Base-by-base conservation (phyloP, 78 protist species). In the Dictyostelium brefeldianum region DNA sequence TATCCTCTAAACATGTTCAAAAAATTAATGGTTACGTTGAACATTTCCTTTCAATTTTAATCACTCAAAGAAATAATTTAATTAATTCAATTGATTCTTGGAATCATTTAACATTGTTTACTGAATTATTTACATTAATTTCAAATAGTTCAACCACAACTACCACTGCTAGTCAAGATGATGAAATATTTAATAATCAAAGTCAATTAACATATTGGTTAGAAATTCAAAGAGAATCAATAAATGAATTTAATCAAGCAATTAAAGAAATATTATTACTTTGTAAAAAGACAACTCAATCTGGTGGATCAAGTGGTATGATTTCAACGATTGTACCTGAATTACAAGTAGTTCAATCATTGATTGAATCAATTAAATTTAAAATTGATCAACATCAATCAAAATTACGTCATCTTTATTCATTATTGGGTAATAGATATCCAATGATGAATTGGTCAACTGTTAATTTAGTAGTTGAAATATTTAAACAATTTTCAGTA, bases 1-100 rank as follows among this genome's bases (percentile, higher is more conserved):
- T 91, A 25, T 18, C 95, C 9, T 15, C 14, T 20, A 80, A 89
- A 67, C 83, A 81, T 47, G 81, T 91, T 36, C 93, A 87, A 87
- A 87, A 43, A 74, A 87, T 57, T 27, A 18, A 64, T 50, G 93
- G 93, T 25, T 77, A 31, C 64, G 46, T 87, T 36, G 93, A 87
- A 62, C 62, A 62, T 43, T 51, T 87, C 10, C 29, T 87, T 6
- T 20, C 83, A 8, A 54, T 74, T 0, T 57, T 87, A 9, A 59
- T 87, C 4, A 7, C 4, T 12, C 83, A 87, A 31, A 64, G 93
- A 59, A 57, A 51, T 14, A 50, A 78, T 41, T 25, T 77, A 3
- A 48, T 64, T 8, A 12, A 25, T 8, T 22, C 27, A 14, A 22
- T 64, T 8, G 20, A 48, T 14, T 48, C 62, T 20, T 87, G 83